Conservation (phyloP, 202 grass and related monocot species). For the Carex arenaria region DNA sequence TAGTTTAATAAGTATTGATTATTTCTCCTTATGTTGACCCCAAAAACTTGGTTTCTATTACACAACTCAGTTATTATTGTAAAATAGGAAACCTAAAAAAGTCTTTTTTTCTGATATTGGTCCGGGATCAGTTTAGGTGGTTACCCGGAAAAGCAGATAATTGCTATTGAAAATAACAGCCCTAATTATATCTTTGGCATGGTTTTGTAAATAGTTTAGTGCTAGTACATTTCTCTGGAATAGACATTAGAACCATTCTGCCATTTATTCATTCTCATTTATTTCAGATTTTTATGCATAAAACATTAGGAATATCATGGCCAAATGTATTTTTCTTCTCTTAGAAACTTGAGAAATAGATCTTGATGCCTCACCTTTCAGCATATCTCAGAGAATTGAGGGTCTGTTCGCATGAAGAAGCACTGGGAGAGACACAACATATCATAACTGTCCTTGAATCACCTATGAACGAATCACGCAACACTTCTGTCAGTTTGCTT, state of each 20-base stretch:
- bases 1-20: slow-evolving; percentile 25
- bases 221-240: neutral
- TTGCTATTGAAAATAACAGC: neutral
- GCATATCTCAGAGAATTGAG: slow-evolving; percentile 98
- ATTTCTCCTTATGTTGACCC: neutral
- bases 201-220: slow-evolving; percentile 1
- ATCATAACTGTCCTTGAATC: slow-evolving; percentile 93
- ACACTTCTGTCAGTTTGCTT: slow-evolving; percentile 97
- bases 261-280: neutral
- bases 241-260: neutral
- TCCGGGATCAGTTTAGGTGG: neutral
- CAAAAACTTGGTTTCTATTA: neutral
- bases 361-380: slow-evolving; percentile 52
- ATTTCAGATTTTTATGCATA: neutral
- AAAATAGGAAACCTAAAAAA: neutral
- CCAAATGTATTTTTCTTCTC: neutral
- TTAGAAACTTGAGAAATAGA: neutral
- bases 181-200: neutral
- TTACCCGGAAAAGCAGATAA: neutral
- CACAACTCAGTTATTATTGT: neutral
- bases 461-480: slow-evolving; percentile 95
- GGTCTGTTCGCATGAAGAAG: slow-evolving; percentile 90
- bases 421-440: slow-evolving; percentile 95
- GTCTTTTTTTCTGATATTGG: neutral
- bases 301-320: neutral